A percentile compares a stretch with the other conserved stretches of the same genome.
These are phyloP conservation scores for Brettanomyces anomalus DNA, from an alignment of 805 yeast species.

Conservation along the genomic window DNA sequence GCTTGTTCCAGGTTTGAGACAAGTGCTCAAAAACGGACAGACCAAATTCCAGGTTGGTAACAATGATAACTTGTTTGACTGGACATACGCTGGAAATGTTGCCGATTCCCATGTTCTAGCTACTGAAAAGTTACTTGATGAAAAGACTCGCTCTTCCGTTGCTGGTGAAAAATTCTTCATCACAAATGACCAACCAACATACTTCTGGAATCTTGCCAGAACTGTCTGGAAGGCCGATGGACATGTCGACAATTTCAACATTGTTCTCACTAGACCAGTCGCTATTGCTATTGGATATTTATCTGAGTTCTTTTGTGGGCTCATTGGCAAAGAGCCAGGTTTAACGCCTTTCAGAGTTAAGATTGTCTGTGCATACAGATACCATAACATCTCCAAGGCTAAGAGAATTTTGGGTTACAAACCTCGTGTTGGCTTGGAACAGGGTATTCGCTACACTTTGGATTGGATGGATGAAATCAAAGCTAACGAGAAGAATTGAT, in stretches of 20 bases:
- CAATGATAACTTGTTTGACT: conserved; percentile 87
- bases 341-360: conserved; percentile 91
- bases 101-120: conserved; percentile 96
- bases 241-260: conserved; percentile 57
- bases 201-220: conserved; percentile 95
- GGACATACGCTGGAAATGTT: conserved; percentile 98
- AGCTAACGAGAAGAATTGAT: not conserved
- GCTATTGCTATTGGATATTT: conserved; percentile 78
- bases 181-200: conserved; percentile 90
- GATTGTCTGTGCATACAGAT: conserved; percentile 86
- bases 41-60: conserved; percentile 92
- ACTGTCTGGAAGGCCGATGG: conserved; percentile 98
- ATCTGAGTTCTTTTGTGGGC: conserved; percentile 62
- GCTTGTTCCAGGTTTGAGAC: conserved; percentile 83
- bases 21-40: conserved; percentile 76
- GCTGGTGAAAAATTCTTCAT: conserved; percentile 86
- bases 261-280: conserved; percentile 62
- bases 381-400: conserved; percentile 88
- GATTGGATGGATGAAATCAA: conserved; percentile 79
- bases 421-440: conserved; percentile 71
- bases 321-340: conserved; percentile 82
- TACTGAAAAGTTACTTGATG: conserved; percentile 59
- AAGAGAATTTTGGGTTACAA: conserved; percentile 65
- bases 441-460: conserved; percentile 71
- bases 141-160: conserved; percentile 33